phyloP scores from a whole-genome alignment of 495 filamentous ascomycete genomes.

The Aspergillus nanangensis region DNA sequence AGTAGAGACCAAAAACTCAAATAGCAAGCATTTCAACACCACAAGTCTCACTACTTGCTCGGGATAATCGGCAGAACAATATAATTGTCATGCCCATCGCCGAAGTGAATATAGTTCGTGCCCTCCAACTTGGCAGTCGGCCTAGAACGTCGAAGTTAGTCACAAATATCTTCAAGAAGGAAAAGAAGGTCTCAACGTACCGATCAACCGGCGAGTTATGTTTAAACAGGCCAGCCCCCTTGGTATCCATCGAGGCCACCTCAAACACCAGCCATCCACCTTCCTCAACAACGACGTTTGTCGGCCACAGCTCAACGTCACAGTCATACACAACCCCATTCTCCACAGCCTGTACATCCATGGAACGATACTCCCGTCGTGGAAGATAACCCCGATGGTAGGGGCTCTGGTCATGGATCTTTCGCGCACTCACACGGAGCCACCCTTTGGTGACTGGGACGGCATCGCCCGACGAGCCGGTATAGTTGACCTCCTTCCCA shows the following conservation, averaged over 20 bases:
- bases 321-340: slow-evolving; percentile 45
- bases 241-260: neutral
- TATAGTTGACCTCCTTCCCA: slow-evolving; percentile 55
- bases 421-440: slow-evolving; percentile 22
- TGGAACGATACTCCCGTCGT: slow-evolving; percentile 48
- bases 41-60: too few species aligned
- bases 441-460: slow-evolving; percentile 22
- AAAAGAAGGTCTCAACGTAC: neutral
- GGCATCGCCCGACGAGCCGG: slow-evolving; percentile 43
- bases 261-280: slow-evolving; percentile 21
- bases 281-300: slow-evolving; percentile 50
- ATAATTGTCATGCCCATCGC: neutral
- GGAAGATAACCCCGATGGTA: slow-evolving; percentile 43
- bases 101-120: neutral
- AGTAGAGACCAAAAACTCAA: too few species aligned
- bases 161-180: neutral
- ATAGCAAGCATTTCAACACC: too few species aligned
- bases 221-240: neutral
- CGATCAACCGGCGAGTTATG: slow-evolving; percentile 1
- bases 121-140: neutral
- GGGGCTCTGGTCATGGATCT: slow-evolving; percentile 1
- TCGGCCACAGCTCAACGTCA: slow-evolving; percentile 61
- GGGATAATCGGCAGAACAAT: neutral
- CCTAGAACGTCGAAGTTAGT: neutral
- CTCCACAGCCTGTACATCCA: slow-evolving; percentile 44